These are phyloP conservation scores for Boletus sp. DNA, from an alignment of 768 basidiomycete species.

Conservation along the genomic window DNA sequence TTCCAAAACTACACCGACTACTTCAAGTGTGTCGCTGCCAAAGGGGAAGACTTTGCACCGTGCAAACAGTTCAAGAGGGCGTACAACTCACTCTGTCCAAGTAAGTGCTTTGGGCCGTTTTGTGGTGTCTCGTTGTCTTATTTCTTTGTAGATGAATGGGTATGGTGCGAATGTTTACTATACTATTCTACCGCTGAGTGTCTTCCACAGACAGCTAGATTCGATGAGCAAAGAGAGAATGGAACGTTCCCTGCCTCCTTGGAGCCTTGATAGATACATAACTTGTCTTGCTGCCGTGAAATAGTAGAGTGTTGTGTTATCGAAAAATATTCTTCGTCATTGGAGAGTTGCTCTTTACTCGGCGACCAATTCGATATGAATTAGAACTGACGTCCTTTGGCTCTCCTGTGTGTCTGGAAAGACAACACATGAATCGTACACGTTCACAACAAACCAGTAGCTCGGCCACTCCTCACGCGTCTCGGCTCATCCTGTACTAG, in stretches of 20 bases:
- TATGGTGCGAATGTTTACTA: constrained; percentile 32
- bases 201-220: constrained; percentile 65
- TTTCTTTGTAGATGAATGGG: constrained; percentile 79
- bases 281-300: background rate
- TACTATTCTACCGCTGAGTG: background rate
- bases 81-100: constrained; percentile 96
- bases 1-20: constrained; percentile 98
- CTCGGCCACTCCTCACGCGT: background rate
- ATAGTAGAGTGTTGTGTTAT: constrained; percentile 9
- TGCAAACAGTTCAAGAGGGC: constrained; percentile 98
- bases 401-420: background rate
- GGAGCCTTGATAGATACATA: constrained; percentile 53
- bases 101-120: constrained; percentile 48
- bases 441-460: background rate
- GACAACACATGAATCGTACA: constrained; percentile 4
- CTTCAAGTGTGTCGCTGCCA: constrained; percentile 95
- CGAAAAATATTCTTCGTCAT: background rate
- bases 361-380: background rate
- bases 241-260: constrained; percentile 91
- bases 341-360: background rate
- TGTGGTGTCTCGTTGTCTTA: constrained; percentile 8
- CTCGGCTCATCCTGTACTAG: background rate
- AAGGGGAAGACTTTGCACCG: constrained; percentile 97
- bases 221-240: constrained; percentile 92
- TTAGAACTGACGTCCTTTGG: background rate